Percentiles rank a stretch among this genome's conserved stretches.
Evolutionary conservation across 495 filamentous ascomycete species (phyloP).

Genomic region (Talaromyces adpressus): DNA sequence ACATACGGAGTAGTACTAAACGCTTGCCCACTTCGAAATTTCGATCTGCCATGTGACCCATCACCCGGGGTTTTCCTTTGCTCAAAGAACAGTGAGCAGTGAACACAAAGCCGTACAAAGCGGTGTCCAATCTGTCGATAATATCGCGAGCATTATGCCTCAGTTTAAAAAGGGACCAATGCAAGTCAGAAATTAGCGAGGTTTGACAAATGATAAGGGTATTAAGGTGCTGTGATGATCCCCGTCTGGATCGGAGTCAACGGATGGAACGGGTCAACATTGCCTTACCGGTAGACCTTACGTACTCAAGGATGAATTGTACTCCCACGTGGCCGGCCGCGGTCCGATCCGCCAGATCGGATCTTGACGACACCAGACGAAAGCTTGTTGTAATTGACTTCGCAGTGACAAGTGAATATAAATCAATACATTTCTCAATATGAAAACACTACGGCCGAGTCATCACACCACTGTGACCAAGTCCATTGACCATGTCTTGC

Average conservation of each 20-base stretch:
- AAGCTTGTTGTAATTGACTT: not conserved
- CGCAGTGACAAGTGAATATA: too few relatives aligned
- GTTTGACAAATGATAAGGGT: not conserved
- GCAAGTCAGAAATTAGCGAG: not conserved
- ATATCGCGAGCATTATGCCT: not conserved
- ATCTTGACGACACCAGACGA: not conserved
- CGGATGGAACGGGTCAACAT: too few relatives aligned
- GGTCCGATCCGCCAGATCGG: slow-evolving; percentile 5
- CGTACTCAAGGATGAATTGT: not conserved
- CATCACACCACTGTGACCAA: not conserved
- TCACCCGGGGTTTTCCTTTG: not conserved
- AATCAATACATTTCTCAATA: too few relatives aligned
- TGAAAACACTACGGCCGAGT: too few relatives aligned
- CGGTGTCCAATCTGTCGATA: not conserved
- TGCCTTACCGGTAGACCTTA: not conserved
- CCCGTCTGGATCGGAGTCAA: not conserved
- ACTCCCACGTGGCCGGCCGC: slow-evolving; percentile 4
- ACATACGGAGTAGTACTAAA: too few relatives aligned
- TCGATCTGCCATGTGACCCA: slow-evolving; percentile 5
- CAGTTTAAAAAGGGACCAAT: not conserved
- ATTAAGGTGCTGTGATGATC: not conserved
- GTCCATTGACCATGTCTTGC: too few relatives aligned
- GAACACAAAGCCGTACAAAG: not conserved
- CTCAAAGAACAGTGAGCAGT: too few relatives aligned
- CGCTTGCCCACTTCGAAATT: not conserved